A percentile compares a stretch with the other conserved stretches of the same genome.
These are phyloP conservation scores for Dryas alaskensis DNA, from an alignment of 306 rosid genomes.

Conservation along the genomic window DNA sequence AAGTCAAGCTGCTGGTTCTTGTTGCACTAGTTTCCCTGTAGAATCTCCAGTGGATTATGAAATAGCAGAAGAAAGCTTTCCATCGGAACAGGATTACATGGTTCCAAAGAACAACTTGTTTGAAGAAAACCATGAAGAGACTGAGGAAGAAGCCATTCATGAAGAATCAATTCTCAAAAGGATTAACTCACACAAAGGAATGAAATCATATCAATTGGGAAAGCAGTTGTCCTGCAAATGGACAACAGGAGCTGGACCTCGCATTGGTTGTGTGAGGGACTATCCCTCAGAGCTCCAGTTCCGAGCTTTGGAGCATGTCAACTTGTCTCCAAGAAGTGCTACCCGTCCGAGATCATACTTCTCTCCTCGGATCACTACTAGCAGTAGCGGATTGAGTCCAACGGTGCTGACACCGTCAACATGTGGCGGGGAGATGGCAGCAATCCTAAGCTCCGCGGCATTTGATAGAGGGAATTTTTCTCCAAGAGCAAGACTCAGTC, in stretches of 20 bases:
- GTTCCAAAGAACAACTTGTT: conserved; percentile 24
- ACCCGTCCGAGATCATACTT: conserved; percentile 32
- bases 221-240: conserved; percentile 90
- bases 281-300: conserved; percentile 84
- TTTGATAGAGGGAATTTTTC: conserved; percentile 16
- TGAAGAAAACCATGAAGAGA: conserved; percentile 39
- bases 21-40: conserved; percentile 10
- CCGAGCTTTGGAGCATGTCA: conserved; percentile 80
- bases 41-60: conserved; percentile 32
- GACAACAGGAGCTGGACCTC: conserved; percentile 98
- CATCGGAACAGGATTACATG: conserved; percentile 30
- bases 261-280: conserved; percentile 89
- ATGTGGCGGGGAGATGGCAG: conserved; percentile 27
- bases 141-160: conserved; percentile 49
- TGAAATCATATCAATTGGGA: conserved; percentile 79
- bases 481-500: conserved; percentile 18
- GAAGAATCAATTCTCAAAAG: conserved; percentile 68
- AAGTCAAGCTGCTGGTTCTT: conserved; percentile 19
- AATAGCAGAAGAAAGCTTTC: conserved; percentile 21
- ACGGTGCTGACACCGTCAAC: conserved; percentile 28
- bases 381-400: conserved; percentile 30
- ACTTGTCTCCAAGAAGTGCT: conserved; percentile 70
- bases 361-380: conserved; percentile 31
- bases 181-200: conserved; percentile 74
- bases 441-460: background rate